Percentiles rank a stretch among this genome's conserved stretches.
These are phyloP conservation scores for Fonsecaea nubica DNA, from an alignment of 2,329 filamentous ascomycete species.

Conservation along the genomic window DNA sequence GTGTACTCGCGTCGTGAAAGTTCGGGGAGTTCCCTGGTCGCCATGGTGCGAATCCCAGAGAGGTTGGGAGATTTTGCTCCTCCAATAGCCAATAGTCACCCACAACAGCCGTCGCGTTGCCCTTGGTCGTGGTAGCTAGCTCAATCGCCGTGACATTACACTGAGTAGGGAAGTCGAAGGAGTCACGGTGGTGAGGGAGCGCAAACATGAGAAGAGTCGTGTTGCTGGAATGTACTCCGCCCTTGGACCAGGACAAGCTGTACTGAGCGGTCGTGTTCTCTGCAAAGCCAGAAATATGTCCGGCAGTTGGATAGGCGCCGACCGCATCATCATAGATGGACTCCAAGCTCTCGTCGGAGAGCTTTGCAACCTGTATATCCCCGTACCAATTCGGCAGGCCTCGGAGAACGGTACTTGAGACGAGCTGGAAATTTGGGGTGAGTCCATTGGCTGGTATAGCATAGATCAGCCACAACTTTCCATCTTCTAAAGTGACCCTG, in stretches of 20 bases:
- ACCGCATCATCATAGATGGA: slow-evolving; percentile 74
- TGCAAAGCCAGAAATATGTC: slow-evolving; percentile 68
- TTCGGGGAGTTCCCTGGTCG: slow-evolving; percentile 54
- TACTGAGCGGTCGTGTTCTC: slow-evolving; percentile 71
- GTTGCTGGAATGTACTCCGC: slow-evolving; percentile 64
- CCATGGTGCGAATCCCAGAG: slow-evolving; percentile 83
- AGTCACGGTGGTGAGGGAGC: slow-evolving; percentile 81
- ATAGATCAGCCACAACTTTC: slow-evolving; percentile 80
- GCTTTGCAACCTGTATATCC: slow-evolving; percentile 81
- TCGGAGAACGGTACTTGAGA: slow-evolving; percentile 69
- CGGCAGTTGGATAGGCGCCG: slow-evolving; percentile 74
- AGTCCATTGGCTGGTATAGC: slow-evolving; percentile 64
- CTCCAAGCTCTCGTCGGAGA: slow-evolving; percentile 68
- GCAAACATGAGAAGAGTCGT: slow-evolving; percentile 78
- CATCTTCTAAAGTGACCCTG: slow-evolving; percentile 73
- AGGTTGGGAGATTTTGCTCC: slow-evolving; percentile 73
- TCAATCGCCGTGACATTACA: slow-evolving; percentile 61
- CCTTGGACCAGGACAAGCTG: slow-evolving; percentile 73
- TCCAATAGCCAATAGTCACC: slow-evolving; percentile 78
- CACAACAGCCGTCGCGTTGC: slow-evolving; percentile 73
- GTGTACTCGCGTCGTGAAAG: slow-evolving; percentile 42
- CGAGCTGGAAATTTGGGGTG: slow-evolving; percentile 70
- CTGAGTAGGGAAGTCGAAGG: slow-evolving; percentile 68
- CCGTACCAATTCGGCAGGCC: slow-evolving; percentile 75
- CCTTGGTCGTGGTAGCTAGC: slow-evolving; percentile 85